Conservation (phyloP, 257 asterid species). For the Capsicum pubescens region DNA sequence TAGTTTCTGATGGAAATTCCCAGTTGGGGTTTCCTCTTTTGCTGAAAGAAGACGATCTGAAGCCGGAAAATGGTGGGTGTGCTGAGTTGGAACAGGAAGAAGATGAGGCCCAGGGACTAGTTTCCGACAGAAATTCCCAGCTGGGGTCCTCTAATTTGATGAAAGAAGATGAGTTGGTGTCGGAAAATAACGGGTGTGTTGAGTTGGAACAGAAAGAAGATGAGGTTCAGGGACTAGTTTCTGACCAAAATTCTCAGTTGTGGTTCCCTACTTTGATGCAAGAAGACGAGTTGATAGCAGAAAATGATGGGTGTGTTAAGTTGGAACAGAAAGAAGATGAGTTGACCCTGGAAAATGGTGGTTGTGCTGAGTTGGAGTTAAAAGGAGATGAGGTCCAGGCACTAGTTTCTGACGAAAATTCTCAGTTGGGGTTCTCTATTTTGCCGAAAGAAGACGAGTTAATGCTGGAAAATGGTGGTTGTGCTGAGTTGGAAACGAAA, state of each 20-base stretch:
- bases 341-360: background rate
- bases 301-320: slow-evolving; percentile 17
- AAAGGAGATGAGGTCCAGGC: background rate
- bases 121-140: background rate
- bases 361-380: no score
- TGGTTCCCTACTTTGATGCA: background rate
- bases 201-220: background rate
- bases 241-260: background rate
- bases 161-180: background rate
- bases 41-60: background rate
- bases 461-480: no score
- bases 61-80: background rate
- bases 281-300: background rate
- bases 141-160: background rate
- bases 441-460: background rate
- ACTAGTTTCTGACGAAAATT: background rate
- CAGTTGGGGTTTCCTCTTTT: slow-evolving; percentile 4
- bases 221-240: background rate
- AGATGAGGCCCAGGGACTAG: background rate
- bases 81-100: background rate
- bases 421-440: background rate
- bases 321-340: background rate
- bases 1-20: background rate
- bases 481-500: background rate
- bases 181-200: background rate